Evolutionary conservation across 208 protist genomes (phyloP).

Genomic region (Trypanosoma mega): DNA sequence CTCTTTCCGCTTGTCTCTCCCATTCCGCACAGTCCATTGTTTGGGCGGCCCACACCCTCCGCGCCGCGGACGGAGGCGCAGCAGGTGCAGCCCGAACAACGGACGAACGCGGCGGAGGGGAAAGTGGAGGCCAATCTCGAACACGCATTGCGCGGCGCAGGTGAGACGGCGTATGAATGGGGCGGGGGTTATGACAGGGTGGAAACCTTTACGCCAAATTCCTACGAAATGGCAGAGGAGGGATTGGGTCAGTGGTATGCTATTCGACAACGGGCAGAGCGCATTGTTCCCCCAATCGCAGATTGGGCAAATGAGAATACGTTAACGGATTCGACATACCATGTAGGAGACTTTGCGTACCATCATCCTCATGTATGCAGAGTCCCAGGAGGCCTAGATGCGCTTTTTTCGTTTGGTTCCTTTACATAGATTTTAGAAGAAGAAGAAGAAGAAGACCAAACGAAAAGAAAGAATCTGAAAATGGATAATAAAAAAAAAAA

Average conservation of each 20-base stretch:
- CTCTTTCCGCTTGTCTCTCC: constrained; percentile 27
- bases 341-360: constrained; percentile 27
- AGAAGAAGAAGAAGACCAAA: too few species aligned
- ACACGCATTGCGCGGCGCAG: neutral
- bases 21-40: constrained; percentile 21
- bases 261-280: constrained; percentile 13
- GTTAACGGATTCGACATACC: constrained; percentile 3
- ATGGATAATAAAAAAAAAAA: too few species aligned
- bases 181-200: neutral
- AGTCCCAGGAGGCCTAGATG: neutral
- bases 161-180: neutral
- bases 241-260: constrained; percentile 1
- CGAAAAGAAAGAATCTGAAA: too few species aligned
- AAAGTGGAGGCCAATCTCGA: constrained; percentile 9
- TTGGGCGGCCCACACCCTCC: neutral
- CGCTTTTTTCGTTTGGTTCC: neutral
- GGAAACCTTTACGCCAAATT: neutral
- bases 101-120: neutral
- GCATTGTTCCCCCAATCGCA: constrained; percentile 20
- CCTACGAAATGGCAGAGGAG: constrained; percentile 5
- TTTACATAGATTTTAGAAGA: too few species aligned
- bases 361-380: constrained; percentile 17
- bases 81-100: neutral
- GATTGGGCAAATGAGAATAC: constrained; percentile 14
- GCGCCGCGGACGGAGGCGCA: constrained; percentile 23